These are phyloP conservation scores for Candolleomyces aberdarensis DNA, from an alignment of 768 basidiomycete genomes.

Conservation along the genomic window DNA sequence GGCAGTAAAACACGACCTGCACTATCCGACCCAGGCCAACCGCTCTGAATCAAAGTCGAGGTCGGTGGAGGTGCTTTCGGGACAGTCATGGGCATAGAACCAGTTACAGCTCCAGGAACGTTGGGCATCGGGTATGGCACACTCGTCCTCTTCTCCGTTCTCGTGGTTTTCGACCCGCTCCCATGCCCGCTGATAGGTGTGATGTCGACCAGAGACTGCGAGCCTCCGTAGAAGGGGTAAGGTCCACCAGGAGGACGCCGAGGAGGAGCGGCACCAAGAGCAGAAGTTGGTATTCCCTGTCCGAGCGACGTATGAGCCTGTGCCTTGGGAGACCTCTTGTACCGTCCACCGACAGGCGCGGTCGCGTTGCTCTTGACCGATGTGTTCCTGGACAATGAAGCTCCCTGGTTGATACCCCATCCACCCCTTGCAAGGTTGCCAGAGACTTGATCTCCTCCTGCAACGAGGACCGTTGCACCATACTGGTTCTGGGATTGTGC, in stretches of 20 bases:
- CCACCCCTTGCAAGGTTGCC: slow-evolving; percentile 20
- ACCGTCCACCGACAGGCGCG: slow-evolving; percentile 17
- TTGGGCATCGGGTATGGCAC: slow-evolving; percentile 1
- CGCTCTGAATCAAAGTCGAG: not conserved
- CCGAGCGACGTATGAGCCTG: slow-evolving; percentile 15
- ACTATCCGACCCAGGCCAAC: no score
- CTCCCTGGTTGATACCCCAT: slow-evolving; percentile 17
- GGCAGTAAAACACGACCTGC: not conserved
- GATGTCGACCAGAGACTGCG: not conserved
- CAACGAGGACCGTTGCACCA: slow-evolving; percentile 13
- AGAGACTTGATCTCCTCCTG: slow-evolving; percentile 18
- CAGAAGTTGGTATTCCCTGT: slow-evolving; percentile 12
- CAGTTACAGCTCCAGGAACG: slow-evolving; percentile 4
- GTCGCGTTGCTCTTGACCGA: slow-evolving; percentile 30
- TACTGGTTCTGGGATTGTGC: slow-evolving; percentile 4
- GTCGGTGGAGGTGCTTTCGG: slow-evolving; percentile 1
- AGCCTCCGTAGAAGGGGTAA: not conserved
- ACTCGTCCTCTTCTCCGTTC: not conserved
- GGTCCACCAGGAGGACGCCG: not conserved
- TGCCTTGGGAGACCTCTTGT: not conserved
- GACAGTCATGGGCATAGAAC: not conserved
- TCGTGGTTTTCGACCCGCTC: not conserved
- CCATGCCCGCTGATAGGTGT: not conserved
- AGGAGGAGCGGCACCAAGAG: not conserved
- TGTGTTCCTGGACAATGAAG: slow-evolving; percentile 25